These are phyloP conservation scores for Francoa sonchifolia DNA, from an alignment of 441 rosid species.

Conservation along the genomic window DNA sequence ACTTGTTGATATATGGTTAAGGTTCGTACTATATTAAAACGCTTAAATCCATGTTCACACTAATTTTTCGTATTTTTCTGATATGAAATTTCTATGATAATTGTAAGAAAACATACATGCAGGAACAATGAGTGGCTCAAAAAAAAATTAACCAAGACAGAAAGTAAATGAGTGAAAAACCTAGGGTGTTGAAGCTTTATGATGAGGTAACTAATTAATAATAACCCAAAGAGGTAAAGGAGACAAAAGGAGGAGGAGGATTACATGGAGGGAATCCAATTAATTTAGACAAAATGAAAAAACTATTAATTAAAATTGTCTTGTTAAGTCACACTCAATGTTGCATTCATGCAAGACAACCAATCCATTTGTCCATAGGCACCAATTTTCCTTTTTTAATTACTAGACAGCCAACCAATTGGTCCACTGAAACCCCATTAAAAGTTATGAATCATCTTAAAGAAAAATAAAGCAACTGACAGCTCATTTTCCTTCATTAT, in stretches of 20 bases:
- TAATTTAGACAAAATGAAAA: constrained; percentile 21
- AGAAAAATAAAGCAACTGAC: too few relatives aligned
- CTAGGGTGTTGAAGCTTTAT: constrained; percentile 20
- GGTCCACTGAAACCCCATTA: constrained; percentile 11
- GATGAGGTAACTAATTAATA: constrained; percentile 9
- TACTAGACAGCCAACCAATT: constrained; percentile 19
- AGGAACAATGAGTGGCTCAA: too few relatives aligned
- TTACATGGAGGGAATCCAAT: constrained; percentile 27
- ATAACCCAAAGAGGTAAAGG: constrained; percentile 24
- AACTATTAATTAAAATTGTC: too few relatives aligned
- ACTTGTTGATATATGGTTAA: too few relatives aligned
- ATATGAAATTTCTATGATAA: too few relatives aligned
- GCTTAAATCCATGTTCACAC: too few relatives aligned
- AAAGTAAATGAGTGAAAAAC: neutral
- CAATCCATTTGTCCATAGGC: constrained; percentile 25
- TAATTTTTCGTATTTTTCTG: too few relatives aligned
- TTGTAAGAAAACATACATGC: too few relatives aligned
- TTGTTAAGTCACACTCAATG: constrained; percentile 29
- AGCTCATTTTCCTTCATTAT: too few relatives aligned
- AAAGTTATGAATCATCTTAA: constrained; percentile 3
- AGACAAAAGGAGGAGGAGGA: constrained; percentile 27
- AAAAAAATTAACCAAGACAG: too few relatives aligned
- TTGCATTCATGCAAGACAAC: constrained; percentile 40
- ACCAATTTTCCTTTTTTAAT: constrained; percentile 15
- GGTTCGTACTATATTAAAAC: too few relatives aligned